Percentiles rank a stretch among this genome's conserved stretches.
Evolutionary conservation across 1,284 basidiomycete genomes (phyloP).

Genomic region (Tilletia indica): DNA sequence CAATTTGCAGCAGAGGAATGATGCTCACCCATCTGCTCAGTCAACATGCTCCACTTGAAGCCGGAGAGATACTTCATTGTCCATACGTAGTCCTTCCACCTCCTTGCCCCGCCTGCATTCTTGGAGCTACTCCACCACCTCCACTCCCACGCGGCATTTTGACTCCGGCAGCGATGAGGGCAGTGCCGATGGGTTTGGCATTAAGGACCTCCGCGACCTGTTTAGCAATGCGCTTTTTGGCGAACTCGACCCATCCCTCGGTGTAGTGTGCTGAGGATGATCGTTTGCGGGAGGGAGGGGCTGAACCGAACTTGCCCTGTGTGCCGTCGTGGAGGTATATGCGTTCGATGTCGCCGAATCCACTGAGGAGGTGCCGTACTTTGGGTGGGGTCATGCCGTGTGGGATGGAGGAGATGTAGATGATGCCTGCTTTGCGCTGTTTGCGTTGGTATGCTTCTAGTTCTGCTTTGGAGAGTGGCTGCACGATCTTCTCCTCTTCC

Average conservation of each 20-base stretch:
- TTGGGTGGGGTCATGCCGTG: constrained; percentile 99
- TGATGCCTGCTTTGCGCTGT: constrained; percentile 64
- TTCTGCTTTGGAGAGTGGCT: constrained; percentile 25
- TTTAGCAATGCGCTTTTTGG: constrained; percentile 85
- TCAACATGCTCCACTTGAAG: constrained; percentile 99
- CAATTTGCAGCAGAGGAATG: background rate
- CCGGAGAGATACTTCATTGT: constrained; percentile 98
- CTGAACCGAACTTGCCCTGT: constrained; percentile 4
- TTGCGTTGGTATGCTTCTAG: constrained; percentile 48
- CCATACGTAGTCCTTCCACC: constrained; percentile 95
- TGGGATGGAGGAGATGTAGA: constrained; percentile 94
- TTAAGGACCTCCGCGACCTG: constrained; percentile 92
- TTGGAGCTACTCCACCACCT: constrained; percentile 33
- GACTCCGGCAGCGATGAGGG: constrained; percentile 32
- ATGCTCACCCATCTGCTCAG: constrained; percentile 88
- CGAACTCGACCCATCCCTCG: constrained; percentile 98
- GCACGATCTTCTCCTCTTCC: background rate
- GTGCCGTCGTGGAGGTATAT: constrained; percentile 51
- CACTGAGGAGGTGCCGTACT: constrained; percentile 69
- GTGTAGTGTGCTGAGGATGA: constrained; percentile 78
- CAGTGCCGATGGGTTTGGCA: constrained; percentile 76
- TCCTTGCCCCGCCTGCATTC: constrained; percentile 28
- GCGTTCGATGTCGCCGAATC: constrained; percentile 51
- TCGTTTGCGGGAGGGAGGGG: constrained; percentile 59
- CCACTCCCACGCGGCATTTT: constrained; percentile 25